Percentiles rank a stretch among this genome's conserved stretches.
These are phyloP conservation scores for Naganishia albida DNA, from an alignment of 1,284 basidiomycete species.

Conservation along the genomic window DNA sequence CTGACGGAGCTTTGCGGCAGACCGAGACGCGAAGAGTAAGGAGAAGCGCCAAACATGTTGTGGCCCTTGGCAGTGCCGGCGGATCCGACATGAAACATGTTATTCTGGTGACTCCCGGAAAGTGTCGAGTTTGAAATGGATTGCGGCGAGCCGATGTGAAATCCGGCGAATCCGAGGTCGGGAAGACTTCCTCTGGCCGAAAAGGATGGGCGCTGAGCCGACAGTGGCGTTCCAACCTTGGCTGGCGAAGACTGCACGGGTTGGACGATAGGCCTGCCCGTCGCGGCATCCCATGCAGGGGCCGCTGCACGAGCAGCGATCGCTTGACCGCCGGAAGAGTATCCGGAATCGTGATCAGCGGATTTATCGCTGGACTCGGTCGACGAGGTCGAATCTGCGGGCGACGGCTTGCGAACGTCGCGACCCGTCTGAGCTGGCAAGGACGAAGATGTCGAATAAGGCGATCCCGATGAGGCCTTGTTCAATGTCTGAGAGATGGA, in stretches of 20 bases:
- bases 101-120: conserved; percentile 12
- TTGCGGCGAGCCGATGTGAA: conserved; percentile 33
- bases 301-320: conserved; percentile 8
- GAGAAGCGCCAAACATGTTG: conserved; percentile 9
- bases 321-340: conserved; percentile 18
- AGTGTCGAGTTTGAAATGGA: conserved; percentile 12
- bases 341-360: conserved; percentile 26
- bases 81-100: conserved; percentile 25
- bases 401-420: conserved; percentile 31
- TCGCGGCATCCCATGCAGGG: neutral
- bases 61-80: conserved; percentile 18
- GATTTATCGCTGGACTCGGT: conserved; percentile 33
- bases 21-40: conserved; percentile 29
- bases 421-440: conserved; percentile 25
- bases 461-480: conserved; percentile 27
- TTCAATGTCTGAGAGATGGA: conserved; percentile 26
- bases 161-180: conserved; percentile 31
- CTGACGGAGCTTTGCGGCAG: conserved; percentile 34
- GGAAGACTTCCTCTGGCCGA: conserved; percentile 27
- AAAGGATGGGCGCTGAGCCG: conserved; percentile 15
- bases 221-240: neutral
- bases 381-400: conserved; percentile 27
- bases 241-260: conserved; percentile 11
- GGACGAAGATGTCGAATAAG: conserved; percentile 25
- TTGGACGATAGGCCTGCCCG: neutral